Percentiles rank a stretch among this genome's conserved stretches.
Evolutionary conservation across 2,329 filamentous ascomycete genomes (phyloP).

Genomic region (Hortaea werneckii): DNA sequence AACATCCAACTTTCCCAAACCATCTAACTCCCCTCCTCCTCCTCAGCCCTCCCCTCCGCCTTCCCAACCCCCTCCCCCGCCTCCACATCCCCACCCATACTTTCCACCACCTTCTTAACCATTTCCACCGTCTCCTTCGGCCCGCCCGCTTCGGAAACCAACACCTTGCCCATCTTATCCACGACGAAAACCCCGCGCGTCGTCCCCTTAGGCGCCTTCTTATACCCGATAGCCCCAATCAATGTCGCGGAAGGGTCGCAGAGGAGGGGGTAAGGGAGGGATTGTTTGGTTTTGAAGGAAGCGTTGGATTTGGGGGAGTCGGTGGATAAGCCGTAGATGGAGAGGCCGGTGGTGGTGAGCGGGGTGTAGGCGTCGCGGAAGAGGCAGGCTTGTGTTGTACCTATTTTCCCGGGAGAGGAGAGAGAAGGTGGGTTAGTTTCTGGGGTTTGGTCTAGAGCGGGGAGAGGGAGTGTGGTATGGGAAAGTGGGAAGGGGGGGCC

Average conservation of each 20-base stretch:
- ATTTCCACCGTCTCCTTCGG: constrained; percentile 68
- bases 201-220: constrained; percentile 72
- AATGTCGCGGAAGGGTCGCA: constrained; percentile 69
- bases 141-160: constrained; percentile 63
- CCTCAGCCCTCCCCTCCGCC: constrained; percentile 22
- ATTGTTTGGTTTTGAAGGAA: constrained; percentile 84
- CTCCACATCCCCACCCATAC: constrained; percentile 25
- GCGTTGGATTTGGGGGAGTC: constrained; percentile 89
- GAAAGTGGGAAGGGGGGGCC: no score
- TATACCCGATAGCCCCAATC: constrained; percentile 79
- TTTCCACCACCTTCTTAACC: constrained; percentile 60
- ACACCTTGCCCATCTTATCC: constrained; percentile 56
- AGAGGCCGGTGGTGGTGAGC: constrained; percentile 67
- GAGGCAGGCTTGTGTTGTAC: constrained; percentile 84
- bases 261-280: constrained; percentile 75
- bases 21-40: background rate
- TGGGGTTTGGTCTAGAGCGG: no score
- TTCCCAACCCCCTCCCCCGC: constrained; percentile 22
- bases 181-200: constrained; percentile 81
- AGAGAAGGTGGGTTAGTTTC: no score
- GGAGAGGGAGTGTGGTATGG: no score
- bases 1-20: no score
- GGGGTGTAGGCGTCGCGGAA: constrained; percentile 78
- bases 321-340: constrained; percentile 80
- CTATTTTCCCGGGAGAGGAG: no score